A percentile compares a stretch with the other conserved stretches of the same genome.
These are phyloP conservation scores for Cutaneotrichosporon sp. DNA, from an alignment of 1,284 basidiomycete genomes.

Conservation along the genomic window DNA sequence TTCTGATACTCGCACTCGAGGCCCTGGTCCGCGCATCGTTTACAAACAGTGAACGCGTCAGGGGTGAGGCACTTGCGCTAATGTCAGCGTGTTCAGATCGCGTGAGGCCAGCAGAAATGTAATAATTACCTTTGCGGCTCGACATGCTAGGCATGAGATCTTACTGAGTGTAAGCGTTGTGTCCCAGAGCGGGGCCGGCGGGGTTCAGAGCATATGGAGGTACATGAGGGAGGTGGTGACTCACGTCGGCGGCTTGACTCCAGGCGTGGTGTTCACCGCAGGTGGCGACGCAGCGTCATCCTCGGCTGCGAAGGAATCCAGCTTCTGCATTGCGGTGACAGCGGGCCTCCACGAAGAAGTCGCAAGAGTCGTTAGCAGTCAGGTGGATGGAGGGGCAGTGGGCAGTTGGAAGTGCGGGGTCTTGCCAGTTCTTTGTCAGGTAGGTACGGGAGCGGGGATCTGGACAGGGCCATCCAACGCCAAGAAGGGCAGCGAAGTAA, in stretches of 20 bases:
- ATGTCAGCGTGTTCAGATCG: neutral
- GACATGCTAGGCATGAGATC: conserved; percentile 27
- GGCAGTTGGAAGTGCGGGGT: neutral
- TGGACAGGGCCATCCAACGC: too few relatives aligned
- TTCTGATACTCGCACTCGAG: conserved; percentile 30
- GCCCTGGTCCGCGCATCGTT: conserved; percentile 23
- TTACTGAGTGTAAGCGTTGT: conserved; percentile 12
- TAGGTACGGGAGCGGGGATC: too few relatives aligned
- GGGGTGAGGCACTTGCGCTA: conserved; percentile 31
- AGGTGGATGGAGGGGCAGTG: neutral
- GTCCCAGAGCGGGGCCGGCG: neutral
- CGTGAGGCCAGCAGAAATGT: too few relatives aligned
- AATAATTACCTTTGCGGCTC: conserved; percentile 27
- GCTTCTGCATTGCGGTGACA: neutral
- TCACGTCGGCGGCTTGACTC: conserved; percentile 7
- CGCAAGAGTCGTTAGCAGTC: too few relatives aligned
- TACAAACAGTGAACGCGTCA: conserved; percentile 21
- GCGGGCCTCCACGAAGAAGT: too few relatives aligned
- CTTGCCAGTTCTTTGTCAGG: too few relatives aligned
- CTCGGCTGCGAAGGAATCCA: neutral
- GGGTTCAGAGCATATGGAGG: too few relatives aligned
- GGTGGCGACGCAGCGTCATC: neutral
- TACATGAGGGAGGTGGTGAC: neutral
- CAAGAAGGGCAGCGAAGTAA: too few relatives aligned
- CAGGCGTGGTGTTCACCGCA: neutral